Conservation (phyloP, 1,284 basidiomycete genomes). For the Rhodotorula sp. region DNA sequence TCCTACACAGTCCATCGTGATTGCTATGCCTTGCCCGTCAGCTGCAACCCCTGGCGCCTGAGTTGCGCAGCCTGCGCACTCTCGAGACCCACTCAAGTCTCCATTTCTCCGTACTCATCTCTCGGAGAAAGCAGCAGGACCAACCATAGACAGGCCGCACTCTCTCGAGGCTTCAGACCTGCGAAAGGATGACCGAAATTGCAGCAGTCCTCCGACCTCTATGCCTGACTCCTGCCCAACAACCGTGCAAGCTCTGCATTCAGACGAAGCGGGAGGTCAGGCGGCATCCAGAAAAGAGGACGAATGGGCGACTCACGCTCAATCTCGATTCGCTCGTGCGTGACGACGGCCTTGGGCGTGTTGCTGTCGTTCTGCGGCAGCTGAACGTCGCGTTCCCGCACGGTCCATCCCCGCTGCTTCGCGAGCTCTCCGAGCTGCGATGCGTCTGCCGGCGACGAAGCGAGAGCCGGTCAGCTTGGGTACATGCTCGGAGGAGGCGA, state of each 20-base stretch:
- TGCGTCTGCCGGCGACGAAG: not conserved
- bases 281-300: not conserved
- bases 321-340: constrained; percentile 38
- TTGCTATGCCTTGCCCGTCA: constrained; percentile 21
- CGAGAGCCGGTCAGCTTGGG: not conserved
- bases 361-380: constrained; percentile 39
- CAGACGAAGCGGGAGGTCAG: not conserved
- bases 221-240: constrained; percentile 32
- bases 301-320: constrained; percentile 28
- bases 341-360: constrained; percentile 36
- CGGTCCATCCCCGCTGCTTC: constrained; percentile 21
- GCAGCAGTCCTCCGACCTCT: not conserved
- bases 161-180: no score
- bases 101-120: no score
- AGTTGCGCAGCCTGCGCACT: constrained; percentile 10
- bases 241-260: constrained; percentile 34
- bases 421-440: constrained; percentile 13
- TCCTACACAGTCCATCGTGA: no score
- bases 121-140: no score
- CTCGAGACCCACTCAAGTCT: no score
- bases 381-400: constrained; percentile 21
- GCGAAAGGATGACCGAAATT: no score
- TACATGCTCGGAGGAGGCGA: not conserved
- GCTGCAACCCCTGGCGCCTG: constrained; percentile 14
- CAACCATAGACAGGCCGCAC: no score